phyloP scores from a whole-genome alignment of 1,139 yeast genomes.

The Sugiyamaella neomexicana region DNA sequence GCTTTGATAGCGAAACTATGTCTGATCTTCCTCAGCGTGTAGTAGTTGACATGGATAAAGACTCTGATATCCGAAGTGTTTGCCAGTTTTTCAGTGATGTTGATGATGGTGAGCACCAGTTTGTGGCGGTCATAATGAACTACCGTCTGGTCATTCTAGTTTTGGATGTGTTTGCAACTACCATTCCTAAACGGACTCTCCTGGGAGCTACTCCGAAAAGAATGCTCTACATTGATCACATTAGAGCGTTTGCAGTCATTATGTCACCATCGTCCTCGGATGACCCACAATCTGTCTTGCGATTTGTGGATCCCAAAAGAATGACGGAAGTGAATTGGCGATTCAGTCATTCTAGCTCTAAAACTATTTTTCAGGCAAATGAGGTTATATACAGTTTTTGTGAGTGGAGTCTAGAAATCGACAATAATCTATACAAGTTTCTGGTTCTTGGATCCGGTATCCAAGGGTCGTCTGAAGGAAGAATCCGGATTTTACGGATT shows the following conservation, averaged over 20 bases:
- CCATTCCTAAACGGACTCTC: conserved; percentile 40
- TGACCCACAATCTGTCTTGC: conserved; percentile 9
- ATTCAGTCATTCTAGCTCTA: neutral
- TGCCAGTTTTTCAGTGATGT: conserved; percentile 13
- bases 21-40: conserved; percentile 11
- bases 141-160: conserved; percentile 51
- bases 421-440: conserved; percentile 23
- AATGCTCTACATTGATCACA: conserved; percentile 41
- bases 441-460: conserved; percentile 26
- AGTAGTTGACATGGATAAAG: conserved; percentile 11
- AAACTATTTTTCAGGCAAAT: conserved; percentile 6
- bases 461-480: conserved; percentile 13
- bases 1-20: neutral
- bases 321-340: conserved; percentile 10
- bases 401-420: conserved; percentile 25
- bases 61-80: conserved; percentile 10
- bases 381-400: conserved; percentile 24
- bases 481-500: conserved; percentile 23
- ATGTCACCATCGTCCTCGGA: conserved; percentile 6
- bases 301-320: conserved; percentile 38
- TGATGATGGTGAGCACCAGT: conserved; percentile 7
- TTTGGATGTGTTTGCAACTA: conserved; percentile 31
- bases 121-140: conserved; percentile 47
- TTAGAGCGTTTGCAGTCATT: conserved; percentile 44
- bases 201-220: conserved; percentile 46